Percentiles rank a stretch among this genome's conserved stretches.
These are phyloP conservation scores for Microthyrium microscopicum DNA, from an alignment of 2,329 filamentous ascomycete genomes.

Conservation along the genomic window DNA sequence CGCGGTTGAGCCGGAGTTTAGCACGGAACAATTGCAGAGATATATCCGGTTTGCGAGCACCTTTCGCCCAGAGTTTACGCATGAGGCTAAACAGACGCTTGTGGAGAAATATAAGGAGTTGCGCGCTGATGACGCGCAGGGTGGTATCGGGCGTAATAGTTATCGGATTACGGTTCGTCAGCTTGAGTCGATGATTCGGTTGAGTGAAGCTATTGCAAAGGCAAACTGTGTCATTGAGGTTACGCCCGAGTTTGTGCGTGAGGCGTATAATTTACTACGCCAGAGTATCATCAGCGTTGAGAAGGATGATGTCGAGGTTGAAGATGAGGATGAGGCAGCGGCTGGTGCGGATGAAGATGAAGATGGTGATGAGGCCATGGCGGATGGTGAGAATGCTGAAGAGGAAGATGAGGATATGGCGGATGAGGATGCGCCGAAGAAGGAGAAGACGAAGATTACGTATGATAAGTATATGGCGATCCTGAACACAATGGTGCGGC, in stretches of 20 bases:
- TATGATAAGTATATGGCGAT: constrained; percentile 92
- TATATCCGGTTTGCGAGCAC: constrained; percentile 95
- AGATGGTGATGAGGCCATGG: constrained; percentile 28
- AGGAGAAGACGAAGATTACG: constrained; percentile 69
- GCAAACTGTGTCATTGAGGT: constrained; percentile 92
- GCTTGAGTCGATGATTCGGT: constrained; percentile 84
- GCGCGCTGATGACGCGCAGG: constrained; percentile 80
- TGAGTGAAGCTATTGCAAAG: constrained; percentile 96
- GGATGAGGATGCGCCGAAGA: constrained; percentile 18
- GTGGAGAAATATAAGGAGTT: constrained; percentile 94
- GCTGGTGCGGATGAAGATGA: constrained; percentile 31
- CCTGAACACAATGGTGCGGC: constrained; percentile 67
- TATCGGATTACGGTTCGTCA: constrained; percentile 97
- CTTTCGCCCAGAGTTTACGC: constrained; percentile 82
- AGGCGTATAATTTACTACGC: constrained; percentile 78
- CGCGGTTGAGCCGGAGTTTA: constrained; percentile 82
- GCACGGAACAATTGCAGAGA: constrained; percentile 86
- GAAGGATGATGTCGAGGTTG: constrained; percentile 91
- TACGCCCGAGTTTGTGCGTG: constrained; percentile 65
- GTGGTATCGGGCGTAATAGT: constrained; percentile 82
- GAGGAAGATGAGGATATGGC: constrained; percentile 21
- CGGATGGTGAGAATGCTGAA: constrained; percentile 17
- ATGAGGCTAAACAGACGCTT: constrained; percentile 68
- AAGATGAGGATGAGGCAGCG: constrained; percentile 50
- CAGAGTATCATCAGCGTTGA: constrained; percentile 97